Evolutionary conservation across 306 rosid genomes (phyloP).

Genomic region (Sechiopsis laciniata): DNA sequence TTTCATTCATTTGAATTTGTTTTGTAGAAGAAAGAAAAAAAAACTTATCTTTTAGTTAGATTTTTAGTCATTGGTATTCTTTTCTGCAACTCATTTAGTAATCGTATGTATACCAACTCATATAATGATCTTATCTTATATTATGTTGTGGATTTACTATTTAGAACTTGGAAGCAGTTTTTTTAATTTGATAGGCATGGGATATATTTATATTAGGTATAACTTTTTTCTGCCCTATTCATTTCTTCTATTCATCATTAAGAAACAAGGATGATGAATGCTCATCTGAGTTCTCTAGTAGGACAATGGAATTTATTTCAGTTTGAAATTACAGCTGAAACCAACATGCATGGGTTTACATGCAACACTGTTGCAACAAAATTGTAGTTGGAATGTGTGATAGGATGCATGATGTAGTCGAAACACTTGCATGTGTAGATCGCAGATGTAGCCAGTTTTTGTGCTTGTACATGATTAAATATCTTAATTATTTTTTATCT

Average conservation of each 20-base stretch:
- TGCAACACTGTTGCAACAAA: neutral
- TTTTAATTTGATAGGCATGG: neutral
- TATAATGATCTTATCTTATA: neutral
- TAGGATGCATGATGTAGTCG: neutral
- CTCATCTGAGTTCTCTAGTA: neutral
- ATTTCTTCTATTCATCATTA: neutral
- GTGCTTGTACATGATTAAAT: slow-evolving; percentile 13
- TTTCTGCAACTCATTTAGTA: neutral
- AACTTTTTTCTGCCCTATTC: slow-evolving; percentile 8
- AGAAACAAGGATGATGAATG: neutral
- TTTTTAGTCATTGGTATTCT: neutral
- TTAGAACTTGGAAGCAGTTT: neutral
- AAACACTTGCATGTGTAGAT: neutral
- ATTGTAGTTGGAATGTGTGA: neutral
- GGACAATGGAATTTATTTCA: slow-evolving; percentile 2
- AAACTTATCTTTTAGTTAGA: neutral
- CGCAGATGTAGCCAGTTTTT: neutral
- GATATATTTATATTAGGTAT: neutral
- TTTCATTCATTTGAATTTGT: too few relatives aligned
- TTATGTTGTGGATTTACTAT: neutral
- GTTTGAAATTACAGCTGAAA: neutral
- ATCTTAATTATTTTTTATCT: slow-evolving; percentile 6
- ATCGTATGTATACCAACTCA: neutral
- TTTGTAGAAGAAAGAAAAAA: neutral
- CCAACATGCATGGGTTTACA: neutral